A percentile compares a stretch with the other conserved stretches of the same genome.
These are phyloP conservation scores for Rhypophila decipiens DNA, from an alignment of 495 filamentous ascomycete genomes.

Conservation along the genomic window DNA sequence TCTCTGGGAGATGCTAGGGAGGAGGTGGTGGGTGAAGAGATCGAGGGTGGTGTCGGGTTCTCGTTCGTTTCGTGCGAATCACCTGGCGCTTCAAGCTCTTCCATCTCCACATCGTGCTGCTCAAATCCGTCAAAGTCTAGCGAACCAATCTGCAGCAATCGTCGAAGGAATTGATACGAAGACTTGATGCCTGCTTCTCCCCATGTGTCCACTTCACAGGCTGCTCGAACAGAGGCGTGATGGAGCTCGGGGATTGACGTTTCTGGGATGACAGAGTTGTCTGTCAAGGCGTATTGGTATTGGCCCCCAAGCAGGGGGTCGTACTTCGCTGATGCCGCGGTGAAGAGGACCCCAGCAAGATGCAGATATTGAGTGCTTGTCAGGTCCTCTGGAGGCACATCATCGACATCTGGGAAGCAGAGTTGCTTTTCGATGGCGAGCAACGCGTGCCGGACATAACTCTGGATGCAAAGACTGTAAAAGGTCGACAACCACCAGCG, in stretches of 20 bases:
- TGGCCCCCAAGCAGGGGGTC: constrained; percentile 23
- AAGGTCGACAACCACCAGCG: constrained; percentile 31
- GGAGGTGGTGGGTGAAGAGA: neutral
- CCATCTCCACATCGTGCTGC: too few species aligned
- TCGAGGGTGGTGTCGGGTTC: neutral
- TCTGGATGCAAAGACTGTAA: constrained; percentile 32
- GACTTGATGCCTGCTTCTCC: constrained; percentile 19
- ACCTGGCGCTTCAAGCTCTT: neutral
- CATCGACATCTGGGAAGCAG: constrained; percentile 16
- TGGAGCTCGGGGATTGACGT: constrained; percentile 20
- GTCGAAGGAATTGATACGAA: constrained; percentile 23
- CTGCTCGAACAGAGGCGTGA: constrained; percentile 20
- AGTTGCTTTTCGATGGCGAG: constrained; percentile 25
- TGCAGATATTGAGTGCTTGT: constrained; percentile 22
- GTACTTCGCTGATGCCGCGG: constrained; percentile 25
- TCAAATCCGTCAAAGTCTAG: too few species aligned
- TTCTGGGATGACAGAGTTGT: constrained; percentile 22
- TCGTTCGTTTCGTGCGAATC: neutral
- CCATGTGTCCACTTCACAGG: constrained; percentile 23
- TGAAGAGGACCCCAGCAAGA: constrained; percentile 21
- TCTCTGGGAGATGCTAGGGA: neutral
- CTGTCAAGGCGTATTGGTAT: constrained; percentile 22
- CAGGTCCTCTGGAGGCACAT: constrained; percentile 20
- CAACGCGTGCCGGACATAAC: constrained; percentile 26
- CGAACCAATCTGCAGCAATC: constrained; percentile 23